Evolutionary conservation across 345 rosid genomes (phyloP), one percentile per base, ranked within the genome.

Genomic region (Tarenaya hassleriana): DNA sequence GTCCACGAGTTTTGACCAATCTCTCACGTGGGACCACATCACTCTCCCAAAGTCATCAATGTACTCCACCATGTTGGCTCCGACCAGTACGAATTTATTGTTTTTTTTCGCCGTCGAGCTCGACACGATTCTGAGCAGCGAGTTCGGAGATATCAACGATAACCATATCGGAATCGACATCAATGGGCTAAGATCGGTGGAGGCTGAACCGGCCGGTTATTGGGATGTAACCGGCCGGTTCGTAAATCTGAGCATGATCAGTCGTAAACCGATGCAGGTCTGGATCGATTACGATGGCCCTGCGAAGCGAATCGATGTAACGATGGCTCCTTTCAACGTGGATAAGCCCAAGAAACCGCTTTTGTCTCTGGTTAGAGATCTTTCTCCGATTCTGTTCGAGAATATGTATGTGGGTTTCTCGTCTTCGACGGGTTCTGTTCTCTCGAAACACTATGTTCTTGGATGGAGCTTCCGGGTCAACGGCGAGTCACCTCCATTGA

Each of bases 261-360:
- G 72, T 41, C 74, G 79, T 2, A 55, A 38, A 10, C 37, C 40
- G 16, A 73, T 78, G 61, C 82, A 76, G 50, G 82, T 75, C 47
- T 90, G 97, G 97, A 40, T 86, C 47, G 91, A 82, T 53, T 90
- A 86, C 56, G 83, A 86, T 59, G 75, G 80, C 0, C 29, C 4
- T 33, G 34, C 60, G 20, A 69, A 72, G 35, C 10, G 46, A 5
- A 13, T 84, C 37, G 69, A 72, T 37, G 83, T 82, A 18, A 76
- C 86, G 1, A 38, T 84, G 9, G 64, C 97, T 8, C 83, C 84
- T 0, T 56, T 14, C 55, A 11, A 12, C 2, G 1, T 49, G 1
- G 24, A 7, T 2, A 73, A 82, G 50, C 95, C 90, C 0, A 50
- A 4, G 1, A 32, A 0, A 16, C 83, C 95, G 8, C 75, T 82